Percentiles rank a stretch among this genome's conserved stretches.
These are phyloP conservation scores for Phytophthora ramorum DNA, from an alignment of 352 stramenopile species.

Conservation along the genomic window DNA sequence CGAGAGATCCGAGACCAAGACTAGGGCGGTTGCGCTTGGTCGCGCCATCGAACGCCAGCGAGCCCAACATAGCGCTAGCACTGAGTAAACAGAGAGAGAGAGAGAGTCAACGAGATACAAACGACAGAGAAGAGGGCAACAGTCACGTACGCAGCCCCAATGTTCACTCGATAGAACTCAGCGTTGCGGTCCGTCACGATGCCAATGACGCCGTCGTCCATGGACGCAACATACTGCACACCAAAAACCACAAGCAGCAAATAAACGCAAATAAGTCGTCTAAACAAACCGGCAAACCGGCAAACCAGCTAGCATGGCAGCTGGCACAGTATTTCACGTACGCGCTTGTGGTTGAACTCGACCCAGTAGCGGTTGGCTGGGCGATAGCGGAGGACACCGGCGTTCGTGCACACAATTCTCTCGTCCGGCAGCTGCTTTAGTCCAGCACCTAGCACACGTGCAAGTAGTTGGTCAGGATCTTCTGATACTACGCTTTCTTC, in stretches of 20 bases:
- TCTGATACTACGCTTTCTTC: background rate
- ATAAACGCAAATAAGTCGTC: background rate
- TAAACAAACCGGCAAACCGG: background rate
- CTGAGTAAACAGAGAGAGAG: slow-evolving; percentile 30
- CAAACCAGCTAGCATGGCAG: background rate
- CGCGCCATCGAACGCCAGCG: slow-evolving; percentile 97
- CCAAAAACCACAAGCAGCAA: slow-evolving; percentile 8
- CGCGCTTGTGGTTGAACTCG: slow-evolving; percentile 88
- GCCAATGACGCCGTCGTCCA: slow-evolving; percentile 94
- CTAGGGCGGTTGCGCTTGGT: slow-evolving; percentile 97
- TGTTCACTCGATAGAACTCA: slow-evolving; percentile 96
- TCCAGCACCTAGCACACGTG: slow-evolving; percentile 51
- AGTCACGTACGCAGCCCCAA: slow-evolving; percentile 88
- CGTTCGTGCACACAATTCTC: slow-evolving; percentile 80
- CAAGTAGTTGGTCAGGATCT: slow-evolving; percentile 9
- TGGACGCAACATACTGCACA: slow-evolving; percentile 67
- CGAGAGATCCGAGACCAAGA: slow-evolving; percentile 91
- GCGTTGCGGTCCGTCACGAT: slow-evolving; percentile 94
- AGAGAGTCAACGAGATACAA: slow-evolving; percentile 7
- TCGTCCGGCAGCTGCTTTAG: slow-evolving; percentile 64
- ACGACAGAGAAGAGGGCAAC: background rate
- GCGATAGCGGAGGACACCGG: slow-evolving; percentile 85
- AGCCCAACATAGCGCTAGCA: slow-evolving; percentile 69
- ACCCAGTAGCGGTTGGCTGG: slow-evolving; percentile 91
- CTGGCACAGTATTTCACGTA: slow-evolving; percentile 37